phyloP scores from a whole-genome alignment of 495 filamentous ascomycete species.

The Aspergillus heteromorphus region DNA sequence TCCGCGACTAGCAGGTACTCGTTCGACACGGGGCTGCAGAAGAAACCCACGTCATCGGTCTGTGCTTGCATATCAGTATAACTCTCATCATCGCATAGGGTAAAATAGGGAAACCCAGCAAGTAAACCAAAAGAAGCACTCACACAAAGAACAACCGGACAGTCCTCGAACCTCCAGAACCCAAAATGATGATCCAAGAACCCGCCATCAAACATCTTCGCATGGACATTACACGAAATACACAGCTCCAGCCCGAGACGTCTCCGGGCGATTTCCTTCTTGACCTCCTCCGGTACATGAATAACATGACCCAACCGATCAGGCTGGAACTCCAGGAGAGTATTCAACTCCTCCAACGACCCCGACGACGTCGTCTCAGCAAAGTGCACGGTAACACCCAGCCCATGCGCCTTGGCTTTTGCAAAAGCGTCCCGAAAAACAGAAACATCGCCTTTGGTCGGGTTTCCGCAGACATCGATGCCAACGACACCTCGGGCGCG shows the following conservation, averaged over 20 bases:
- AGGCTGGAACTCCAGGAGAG: conserved; percentile 59
- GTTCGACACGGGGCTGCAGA: conserved; percentile 71
- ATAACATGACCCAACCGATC: conserved; percentile 78
- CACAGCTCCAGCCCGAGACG: conserved; percentile 68
- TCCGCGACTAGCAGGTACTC: conserved; percentile 70
- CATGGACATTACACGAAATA: conserved; percentile 75
- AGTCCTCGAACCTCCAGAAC: conserved; percentile 51
- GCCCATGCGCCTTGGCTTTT: conserved; percentile 44
- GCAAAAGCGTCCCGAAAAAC: conserved; percentile 52
- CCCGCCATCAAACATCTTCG: conserved; percentile 63
- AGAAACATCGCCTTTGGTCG: conserved; percentile 53
- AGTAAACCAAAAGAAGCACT: conserved; percentile 28
- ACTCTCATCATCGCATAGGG: neutral
- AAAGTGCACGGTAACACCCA: conserved; percentile 73
- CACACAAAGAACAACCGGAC: conserved; percentile 55
- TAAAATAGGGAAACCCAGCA: conserved; percentile 1
- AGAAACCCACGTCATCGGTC: conserved; percentile 87
- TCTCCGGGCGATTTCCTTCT: conserved; percentile 47
- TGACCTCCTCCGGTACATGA: conserved; percentile 55
- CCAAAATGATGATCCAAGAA: conserved; percentile 71
- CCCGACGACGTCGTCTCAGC: conserved; percentile 57
- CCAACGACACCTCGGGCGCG: conserved; percentile 58
- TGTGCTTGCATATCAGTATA: conserved; percentile 23
- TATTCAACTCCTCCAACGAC: conserved; percentile 51
- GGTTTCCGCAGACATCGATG: conserved; percentile 78